Evolutionary conservation across 352 stramenopile genomes (phyloP), one percentile per base, ranked within the genome.

Genomic region (Globisporangium polare): DNA sequence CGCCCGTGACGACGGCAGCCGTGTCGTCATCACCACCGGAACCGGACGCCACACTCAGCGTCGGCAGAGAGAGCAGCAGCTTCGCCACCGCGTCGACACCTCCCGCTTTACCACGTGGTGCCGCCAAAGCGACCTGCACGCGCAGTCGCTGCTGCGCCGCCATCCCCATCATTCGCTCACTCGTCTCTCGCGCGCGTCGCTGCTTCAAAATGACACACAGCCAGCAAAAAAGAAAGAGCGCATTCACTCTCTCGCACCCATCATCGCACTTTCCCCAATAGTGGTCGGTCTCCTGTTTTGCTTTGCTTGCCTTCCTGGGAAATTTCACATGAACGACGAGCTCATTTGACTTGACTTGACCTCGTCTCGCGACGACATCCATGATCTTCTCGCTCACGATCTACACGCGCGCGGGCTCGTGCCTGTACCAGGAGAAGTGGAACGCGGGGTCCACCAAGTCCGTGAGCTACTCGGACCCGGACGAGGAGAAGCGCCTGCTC

Each of bases 321-420:
- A 33, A 33, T 33, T 33, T 33, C 29, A 4, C 29, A 33, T 33
- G 29, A 33, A 33, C 29, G 29, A 33, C 5, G 26, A 27, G 15
- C 42, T 46, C 42, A 7, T 27, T 50, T 22, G 20, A 50, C 26
- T 22, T n/a, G n/a, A 51, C 10, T 52, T 52, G 13, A 45, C 29
- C n/a, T n/a, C n/a, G n/a, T n/a, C n/a, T 26, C 8, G 24, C 42
- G 26, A 15, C 39, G 24, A 24, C 42, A 60, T 33, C 42, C 39
- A 95, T 93, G 87, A 95, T 97, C 72, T 97, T 84, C 89, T 96
- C 90, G 62, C 84, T 97, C 41, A 95, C 94, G 72, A 95, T 97
- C 73, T 97, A 96, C 80, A 93, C 92, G 66, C 86, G 91, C 42
- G 82, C 70, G 37, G 90, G 91, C 35, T 75, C 83, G 62, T 97